Evolutionary conservation across 2,329 filamentous ascomycete species (phyloP).

Genomic region (Diaporthe humulicola): DNA sequence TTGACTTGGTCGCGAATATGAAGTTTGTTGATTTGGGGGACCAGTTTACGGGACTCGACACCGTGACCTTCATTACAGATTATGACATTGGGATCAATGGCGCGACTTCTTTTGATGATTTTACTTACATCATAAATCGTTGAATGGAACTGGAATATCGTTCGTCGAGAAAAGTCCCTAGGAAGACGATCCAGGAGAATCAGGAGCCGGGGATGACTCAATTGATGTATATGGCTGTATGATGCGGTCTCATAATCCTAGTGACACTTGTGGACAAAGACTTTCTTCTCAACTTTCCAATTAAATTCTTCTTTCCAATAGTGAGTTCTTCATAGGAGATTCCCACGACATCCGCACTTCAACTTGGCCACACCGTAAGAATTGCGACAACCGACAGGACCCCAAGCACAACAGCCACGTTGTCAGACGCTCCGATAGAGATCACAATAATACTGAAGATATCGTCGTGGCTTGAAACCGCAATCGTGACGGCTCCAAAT

Average conservation of each 20-base stretch:
- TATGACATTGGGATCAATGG: neutral
- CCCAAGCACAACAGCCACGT: neutral
- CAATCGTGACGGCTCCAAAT: neutral
- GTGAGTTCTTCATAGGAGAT: too few relatives aligned
- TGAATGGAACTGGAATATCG: neutral
- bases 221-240: neutral
- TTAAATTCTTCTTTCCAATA: neutral
- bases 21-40: neutral
- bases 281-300: neutral
- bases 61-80: neutral
- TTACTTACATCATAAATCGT: neutral
- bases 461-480: neutral
- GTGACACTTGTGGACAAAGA: too few relatives aligned
- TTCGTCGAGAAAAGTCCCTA: accelerated
- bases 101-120: slow-evolving; percentile 17
- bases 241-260: neutral
- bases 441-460: neutral
- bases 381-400: neutral
- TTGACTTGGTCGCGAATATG: neutral
- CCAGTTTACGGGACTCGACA: slow-evolving; percentile 10
- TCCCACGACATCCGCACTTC: too few relatives aligned
- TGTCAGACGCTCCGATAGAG: neutral
- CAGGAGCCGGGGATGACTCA: too few relatives aligned
- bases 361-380: too few relatives aligned
- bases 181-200: neutral